Evolutionary conservation across 2,329 filamentous ascomycete species (phyloP).

Genomic region (Botrytis byssoidea): DNA sequence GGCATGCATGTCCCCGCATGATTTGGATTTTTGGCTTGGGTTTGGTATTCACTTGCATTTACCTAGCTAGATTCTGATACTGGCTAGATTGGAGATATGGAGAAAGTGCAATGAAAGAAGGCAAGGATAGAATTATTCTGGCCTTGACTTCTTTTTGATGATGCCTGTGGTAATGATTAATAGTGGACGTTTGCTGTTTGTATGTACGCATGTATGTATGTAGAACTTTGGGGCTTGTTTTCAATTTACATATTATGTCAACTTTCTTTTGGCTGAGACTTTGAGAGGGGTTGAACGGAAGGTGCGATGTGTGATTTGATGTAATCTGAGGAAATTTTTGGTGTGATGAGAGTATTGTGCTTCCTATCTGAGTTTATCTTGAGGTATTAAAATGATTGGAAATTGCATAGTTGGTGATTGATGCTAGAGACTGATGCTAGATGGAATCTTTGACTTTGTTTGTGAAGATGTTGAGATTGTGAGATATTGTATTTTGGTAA

Average conservation of each 20-base stretch:
- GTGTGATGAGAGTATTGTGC: neutral
- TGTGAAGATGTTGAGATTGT: neutral
- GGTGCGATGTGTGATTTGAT: neutral
- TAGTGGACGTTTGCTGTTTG: neutral
- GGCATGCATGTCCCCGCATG: slow-evolving; percentile 8
- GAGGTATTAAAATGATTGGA: neutral
- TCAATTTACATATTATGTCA: neutral
- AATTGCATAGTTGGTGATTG: neutral
- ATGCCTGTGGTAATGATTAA: slow-evolving; percentile 19
- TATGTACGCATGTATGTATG: slow-evolving; percentile 3
- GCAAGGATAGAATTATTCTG: neutral
- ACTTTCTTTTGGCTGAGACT: neutral
- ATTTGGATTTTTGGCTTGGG: neutral
- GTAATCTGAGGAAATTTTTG: neutral
- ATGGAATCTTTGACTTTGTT: neutral
- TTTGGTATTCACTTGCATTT: slow-evolving; percentile 4
- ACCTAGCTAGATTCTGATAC: neutral
- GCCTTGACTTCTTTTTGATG: neutral
- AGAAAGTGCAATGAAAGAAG: neutral
- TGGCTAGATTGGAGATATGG: slow-evolving; percentile 14
- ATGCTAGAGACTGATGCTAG: neutral
- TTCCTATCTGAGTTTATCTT: neutral
- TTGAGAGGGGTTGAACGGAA: neutral
- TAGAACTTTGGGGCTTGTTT: neutral
- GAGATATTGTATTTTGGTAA: neutral